These are phyloP conservation scores for Phyllostachys edulis DNA, from an alignment of 176 grass and related monocot species.

Conservation along the genomic window DNA sequence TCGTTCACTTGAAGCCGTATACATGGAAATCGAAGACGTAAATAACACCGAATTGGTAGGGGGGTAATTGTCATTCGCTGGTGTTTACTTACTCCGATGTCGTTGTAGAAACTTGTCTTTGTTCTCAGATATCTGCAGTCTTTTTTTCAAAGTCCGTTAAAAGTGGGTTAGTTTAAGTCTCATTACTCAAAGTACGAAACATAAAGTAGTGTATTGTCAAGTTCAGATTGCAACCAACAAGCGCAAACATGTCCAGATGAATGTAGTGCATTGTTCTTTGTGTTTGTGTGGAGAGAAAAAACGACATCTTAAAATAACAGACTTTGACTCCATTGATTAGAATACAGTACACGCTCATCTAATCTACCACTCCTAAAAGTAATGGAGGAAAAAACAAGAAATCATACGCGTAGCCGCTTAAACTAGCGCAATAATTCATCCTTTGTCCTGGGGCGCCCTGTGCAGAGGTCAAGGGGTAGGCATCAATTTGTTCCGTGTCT, in stretches of 20 bases:
- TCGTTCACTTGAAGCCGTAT: not conserved
- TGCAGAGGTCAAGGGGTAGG: conserved; percentile 44
- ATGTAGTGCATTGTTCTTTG: too few relatives aligned
- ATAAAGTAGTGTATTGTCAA: too few relatives aligned
- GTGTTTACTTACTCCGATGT: too few relatives aligned
- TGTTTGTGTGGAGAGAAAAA: too few relatives aligned
- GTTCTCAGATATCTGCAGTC: too few relatives aligned
- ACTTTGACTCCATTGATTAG: conserved; percentile 2
- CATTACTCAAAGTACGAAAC: too few relatives aligned
- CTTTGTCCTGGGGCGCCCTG: conserved; percentile 8
- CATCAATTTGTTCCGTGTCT: conserved; percentile 13
- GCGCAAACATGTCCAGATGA: too few relatives aligned
- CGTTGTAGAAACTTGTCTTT: too few relatives aligned
- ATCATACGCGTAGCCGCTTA: conserved; percentile 5
- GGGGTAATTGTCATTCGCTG: not conserved
- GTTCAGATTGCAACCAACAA: too few relatives aligned
- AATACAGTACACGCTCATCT: not conserved
- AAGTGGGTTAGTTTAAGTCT: too few relatives aligned
- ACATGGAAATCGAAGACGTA: not conserved
- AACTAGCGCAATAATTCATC: conserved; percentile 36
- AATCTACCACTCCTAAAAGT: not conserved
- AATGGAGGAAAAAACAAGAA: conserved; percentile 9
- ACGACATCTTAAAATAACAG: too few relatives aligned
- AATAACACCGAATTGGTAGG: not conserved
- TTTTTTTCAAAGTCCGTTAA: too few relatives aligned